phyloP scores from a whole-genome alignment of 2,329 filamentous ascomycete species.

The Calonectria multiphialidica region DNA sequence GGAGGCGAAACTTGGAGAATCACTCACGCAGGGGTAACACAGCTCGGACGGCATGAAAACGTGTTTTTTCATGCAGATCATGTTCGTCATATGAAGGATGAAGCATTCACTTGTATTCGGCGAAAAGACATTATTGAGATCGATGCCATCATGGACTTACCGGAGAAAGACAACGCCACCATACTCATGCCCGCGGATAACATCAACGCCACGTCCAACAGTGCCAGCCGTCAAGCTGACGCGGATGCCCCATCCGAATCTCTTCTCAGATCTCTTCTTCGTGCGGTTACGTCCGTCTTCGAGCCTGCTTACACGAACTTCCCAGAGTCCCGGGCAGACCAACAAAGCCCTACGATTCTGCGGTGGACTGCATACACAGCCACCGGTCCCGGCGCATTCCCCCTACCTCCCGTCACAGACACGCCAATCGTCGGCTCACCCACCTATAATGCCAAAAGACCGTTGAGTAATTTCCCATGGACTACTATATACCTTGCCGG shows the following conservation, averaged over 20 bases:
- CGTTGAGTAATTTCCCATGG: slow-evolving; percentile 71
- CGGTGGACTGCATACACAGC: slow-evolving; percentile 67
- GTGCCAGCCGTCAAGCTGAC: slow-evolving; percentile 18
- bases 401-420: slow-evolving; percentile 75
- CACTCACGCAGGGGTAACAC: slow-evolving; percentile 83
- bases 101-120: slow-evolving; percentile 83
- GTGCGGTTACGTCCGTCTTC: slow-evolving; percentile 60
- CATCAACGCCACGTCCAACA: slow-evolving; percentile 28
- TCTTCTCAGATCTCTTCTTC: slow-evolving; percentile 60
- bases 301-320: slow-evolving; percentile 47
- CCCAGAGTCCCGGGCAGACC: slow-evolving; percentile 44
- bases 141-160: slow-evolving; percentile 64
- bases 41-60: slow-evolving; percentile 88
- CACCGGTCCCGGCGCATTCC: slow-evolving; percentile 71
- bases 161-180: slow-evolving; percentile 42
- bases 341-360: slow-evolving; percentile 56
- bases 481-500: slow-evolving; percentile 77
- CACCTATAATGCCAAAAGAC: slow-evolving; percentile 54
- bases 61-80: slow-evolving; percentile 84
- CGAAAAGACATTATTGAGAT: slow-evolving; percentile 81
- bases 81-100: slow-evolving; percentile 81
- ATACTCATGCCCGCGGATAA: slow-evolving; percentile 29
- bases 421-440: slow-evolving; percentile 59
- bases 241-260: slow-evolving; percentile 49
- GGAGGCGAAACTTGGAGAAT: slow-evolving; percentile 73